Base-by-base conservation (phyloP, 108 stramenopile genomes). In the Nannochloropsis gaditana region DNA sequence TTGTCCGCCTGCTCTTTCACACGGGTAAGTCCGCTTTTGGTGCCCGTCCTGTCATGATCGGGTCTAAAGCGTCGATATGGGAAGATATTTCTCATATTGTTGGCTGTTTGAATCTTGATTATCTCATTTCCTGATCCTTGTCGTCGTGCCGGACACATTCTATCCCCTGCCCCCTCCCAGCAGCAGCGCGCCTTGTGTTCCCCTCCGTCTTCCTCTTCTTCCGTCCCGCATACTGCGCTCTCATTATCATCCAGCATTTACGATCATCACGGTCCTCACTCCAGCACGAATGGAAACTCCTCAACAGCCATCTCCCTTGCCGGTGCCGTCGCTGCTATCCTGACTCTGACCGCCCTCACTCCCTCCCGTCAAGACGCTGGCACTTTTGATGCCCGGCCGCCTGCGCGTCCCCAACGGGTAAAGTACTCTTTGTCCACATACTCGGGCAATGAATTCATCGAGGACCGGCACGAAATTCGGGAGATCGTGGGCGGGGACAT, bases 381-480 rank as follows among this genome's bases (percentile, higher is more conserved):
- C 2, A 73, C 59, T 6, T 73, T 73, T 8, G 15, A 73, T 6
- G 15, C 8, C 59, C 3, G 59, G 59, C 59, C 59, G 19, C 59
- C 59, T 2, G n/a, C 59, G 19, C 59, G 59, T n/a, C 59, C 59
- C 15, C 59, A 73, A n/a, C 59, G 59, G 19, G 59, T 73, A n/a
- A 73, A n/a, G 59, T 73, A 73, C 59, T 73, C 59, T n/a, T n/a
- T 73, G 59, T 73, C 59, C 19, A 73, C 59, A 15, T 92, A 92
- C 86, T 86, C 89, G 44, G 92, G 91, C 9, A 92, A 92, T 79
- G 45, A 45, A 3, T 92, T 90, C 41, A 92, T 90, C 45, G 92
- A 92, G 59, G 92, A 92, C 84, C 79, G 92, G 43, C 84, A 87
- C 31, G 79, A 90, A 79, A 81, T 89, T 21, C 50, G 87, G 19